Evolutionary conservation across 2,329 filamentous ascomycete genomes (phyloP).

Genomic region (Aspergillus viridinutans): DNA sequence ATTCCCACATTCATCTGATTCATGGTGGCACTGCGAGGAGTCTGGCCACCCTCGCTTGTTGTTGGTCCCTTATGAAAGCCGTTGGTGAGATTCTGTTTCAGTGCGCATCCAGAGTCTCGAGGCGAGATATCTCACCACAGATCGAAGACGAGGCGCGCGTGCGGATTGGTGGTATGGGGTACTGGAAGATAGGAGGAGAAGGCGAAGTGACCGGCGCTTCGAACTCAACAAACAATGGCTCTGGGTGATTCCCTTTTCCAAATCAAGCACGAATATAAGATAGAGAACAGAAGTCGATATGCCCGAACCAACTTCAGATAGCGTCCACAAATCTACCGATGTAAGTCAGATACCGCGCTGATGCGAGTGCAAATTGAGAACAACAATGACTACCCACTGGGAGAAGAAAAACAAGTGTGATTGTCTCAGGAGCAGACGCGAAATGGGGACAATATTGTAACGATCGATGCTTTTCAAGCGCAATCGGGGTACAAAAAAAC

Average conservation of each 20-base stretch:
- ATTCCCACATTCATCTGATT: conserved; percentile 57
- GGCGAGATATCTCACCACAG: conserved; percentile 17
- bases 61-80: conserved; percentile 25
- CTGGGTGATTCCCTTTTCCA: not conserved
- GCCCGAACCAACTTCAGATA: conserved; percentile 1
- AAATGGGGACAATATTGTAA: conserved; percentile 10
- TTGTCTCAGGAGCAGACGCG: conserved; percentile 13
- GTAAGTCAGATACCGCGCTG: conserved; percentile 1
- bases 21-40: conserved; percentile 41
- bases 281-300: not conserved
- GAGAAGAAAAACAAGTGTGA: conserved; percentile 9
- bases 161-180: conserved; percentile 15
- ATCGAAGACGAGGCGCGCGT: conserved; percentile 25
- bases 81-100: conserved; percentile 15
- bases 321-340: conserved; percentile 3
- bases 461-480: conserved; percentile 8
- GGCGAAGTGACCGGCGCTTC: conserved; percentile 9
- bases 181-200: conserved; percentile 13
- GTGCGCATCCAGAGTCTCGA: conserved; percentile 32
- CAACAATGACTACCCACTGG: conserved; percentile 6
- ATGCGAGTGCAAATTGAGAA: not conserved
- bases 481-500: conserved; percentile 1
- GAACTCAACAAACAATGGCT: conserved; percentile 1
- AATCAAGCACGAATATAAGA: conserved; percentile 8
- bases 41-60: conserved; percentile 33